Evolutionary conservation across 192 early-diverging fungal species (phyloP), one percentile per base, ranked within the genome.

Genomic region (Rhizophagus clarus): DNA sequence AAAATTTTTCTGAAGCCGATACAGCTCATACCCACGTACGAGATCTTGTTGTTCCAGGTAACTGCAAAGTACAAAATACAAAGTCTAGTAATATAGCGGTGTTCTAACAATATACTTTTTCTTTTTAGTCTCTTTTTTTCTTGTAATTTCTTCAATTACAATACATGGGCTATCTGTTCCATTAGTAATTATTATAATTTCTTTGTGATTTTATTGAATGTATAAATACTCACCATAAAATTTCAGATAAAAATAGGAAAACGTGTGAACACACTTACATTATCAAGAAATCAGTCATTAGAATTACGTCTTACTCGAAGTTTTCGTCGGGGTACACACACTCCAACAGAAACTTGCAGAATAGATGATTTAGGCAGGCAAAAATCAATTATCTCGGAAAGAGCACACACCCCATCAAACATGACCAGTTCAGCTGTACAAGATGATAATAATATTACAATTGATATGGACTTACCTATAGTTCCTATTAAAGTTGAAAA

Each of bases 161-260:
- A 87, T 95, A 28, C 96, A 97, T 78, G 96, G 96, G 45, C 85
- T 91, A 5, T 93, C 94, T 1, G 92, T 96, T 4, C 91, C 92
- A 26, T 15, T 72, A 26, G 67, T 69, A 40, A 51, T 29, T 74
- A 74, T 24, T 49, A 29, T 74, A 10, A 56, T 28, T 26, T 74
- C 7, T 74, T 31, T 51, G 11, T 11, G 32, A 51, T 56, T 32
- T 56, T 40, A 40, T 40, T 7, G 8, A 40, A 74, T n/a, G 2
- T 51, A 20, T 37, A 74, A 51, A n/a, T 24, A 9, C 28, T 56
- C 29, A 51, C 26, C 15, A 51, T 15, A 24, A 51, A 60, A 31
- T 14, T 9, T 22, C 5, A 37, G 67, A 72, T 72, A 9, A 72
- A 49, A 72, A 51, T 72, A 14, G 73, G 73, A 24, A 74, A 11